These are phyloP conservation scores for Paecilomyces fulvus DNA, from an alignment of 2,329 filamentous ascomycete genomes.

Conservation along the genomic window DNA sequence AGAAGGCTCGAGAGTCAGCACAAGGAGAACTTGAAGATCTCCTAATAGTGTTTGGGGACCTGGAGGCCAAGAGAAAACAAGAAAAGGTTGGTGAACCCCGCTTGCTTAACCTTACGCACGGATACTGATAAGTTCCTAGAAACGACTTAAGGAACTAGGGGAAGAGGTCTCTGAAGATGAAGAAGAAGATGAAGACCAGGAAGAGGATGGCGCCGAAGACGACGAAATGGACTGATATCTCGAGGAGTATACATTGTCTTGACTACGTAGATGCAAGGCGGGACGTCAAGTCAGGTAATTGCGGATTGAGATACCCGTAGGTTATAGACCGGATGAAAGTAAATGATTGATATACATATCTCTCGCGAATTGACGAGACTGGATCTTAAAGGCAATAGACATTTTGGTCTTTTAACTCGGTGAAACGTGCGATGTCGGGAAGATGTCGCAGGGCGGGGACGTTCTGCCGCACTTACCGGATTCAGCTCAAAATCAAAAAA, in stretches of 20 bases:
- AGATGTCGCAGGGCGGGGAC: not conserved
- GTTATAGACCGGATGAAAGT: not conserved
- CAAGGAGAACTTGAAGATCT: slow-evolving; percentile 74
- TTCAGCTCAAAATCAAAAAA: slow-evolving; percentile 3
- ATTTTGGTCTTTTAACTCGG: not conserved
- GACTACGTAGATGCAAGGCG: not conserved
- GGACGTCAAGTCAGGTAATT: not conserved
- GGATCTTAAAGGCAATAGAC: not conserved
- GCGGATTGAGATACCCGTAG: not conserved
- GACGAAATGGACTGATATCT: slow-evolving; percentile 15
- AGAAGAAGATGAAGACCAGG: slow-evolving; percentile 52
- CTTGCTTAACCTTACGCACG: slow-evolving; percentile 5
- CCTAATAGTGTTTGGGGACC: slow-evolving; percentile 69
- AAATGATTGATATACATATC: not conserved
- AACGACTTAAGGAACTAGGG: slow-evolving; percentile 57
- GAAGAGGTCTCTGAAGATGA: slow-evolving; percentile 70
- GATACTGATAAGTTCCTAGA: slow-evolving; percentile 36
- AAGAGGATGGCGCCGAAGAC: slow-evolving; percentile 42
- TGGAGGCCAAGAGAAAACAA: slow-evolving; percentile 66
- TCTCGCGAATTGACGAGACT: not conserved
- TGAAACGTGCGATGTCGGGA: not conserved
- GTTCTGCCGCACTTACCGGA: not conserved
- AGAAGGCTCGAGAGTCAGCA: slow-evolving; percentile 53
- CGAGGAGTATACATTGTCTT: not conserved
- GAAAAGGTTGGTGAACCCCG: slow-evolving; percentile 56